Evolutionary conservation across 306 rosid genomes (phyloP), one percentile per base, ranked within the genome.

Genomic region (Pterocarpus macrocarpus): DNA sequence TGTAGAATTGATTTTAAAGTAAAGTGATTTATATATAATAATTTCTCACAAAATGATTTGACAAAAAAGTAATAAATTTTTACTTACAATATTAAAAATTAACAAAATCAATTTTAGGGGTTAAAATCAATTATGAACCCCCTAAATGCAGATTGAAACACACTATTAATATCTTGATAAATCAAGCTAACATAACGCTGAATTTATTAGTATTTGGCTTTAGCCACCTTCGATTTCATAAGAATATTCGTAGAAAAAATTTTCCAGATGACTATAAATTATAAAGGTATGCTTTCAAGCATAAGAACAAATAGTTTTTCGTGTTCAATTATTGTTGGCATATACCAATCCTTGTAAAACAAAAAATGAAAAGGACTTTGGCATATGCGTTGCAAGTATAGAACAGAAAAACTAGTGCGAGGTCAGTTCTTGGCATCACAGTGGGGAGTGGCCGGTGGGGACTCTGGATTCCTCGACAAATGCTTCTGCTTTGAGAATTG

Each of bases 401-500:
- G 22, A 62, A 72, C 73, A 49, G 53, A 76, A 38, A 86, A 49
- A 47, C 53, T 53, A 58, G 61, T 76, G 87, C 89, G 36, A 76
- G 61, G 79, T 67, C 87, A 68, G 86, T 80, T 87, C 85, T 63
- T 68, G 84, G 90, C 85, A 83, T 87, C 90, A 71, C 86, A 77
- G 36, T 69, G 76, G 85, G 28, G 28, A 22, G 28, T 22, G n/a
- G n/a, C n/a, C 86, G 73, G 35, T 69, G 76, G 85, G 87, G 79
- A 83, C 83, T 80, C 16, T 43, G 59, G 73, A 83, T 83, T 86
- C 89, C 69, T 71, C 78, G 66, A 80, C 81, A 76, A 49, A 28
- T 56, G 62, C 62, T 85, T 64, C 75, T 80, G 62, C 71, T 64
- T 66, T 52, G 64, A 34, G 30, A 75, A 71, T 71, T 62, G 32